These are phyloP conservation scores for Porphyra umbilicalis DNA, from an alignment of 31 red algal species.

Conservation along the genomic window DNA sequence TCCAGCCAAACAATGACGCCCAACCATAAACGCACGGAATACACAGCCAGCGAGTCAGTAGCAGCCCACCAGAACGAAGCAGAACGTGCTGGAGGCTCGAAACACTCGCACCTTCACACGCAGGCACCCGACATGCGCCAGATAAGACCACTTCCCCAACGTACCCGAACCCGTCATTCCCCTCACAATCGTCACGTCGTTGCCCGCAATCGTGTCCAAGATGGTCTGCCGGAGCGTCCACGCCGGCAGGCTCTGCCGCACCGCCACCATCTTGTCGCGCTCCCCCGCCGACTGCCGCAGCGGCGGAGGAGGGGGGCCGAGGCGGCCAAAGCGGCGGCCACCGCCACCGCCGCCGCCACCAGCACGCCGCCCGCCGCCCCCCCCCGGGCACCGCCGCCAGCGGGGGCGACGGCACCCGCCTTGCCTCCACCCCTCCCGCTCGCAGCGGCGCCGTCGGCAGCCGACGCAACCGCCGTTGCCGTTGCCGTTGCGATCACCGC, in stretches of 20 bases:
- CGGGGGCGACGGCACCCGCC: too few species aligned
- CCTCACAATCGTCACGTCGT: constrained; percentile 60
- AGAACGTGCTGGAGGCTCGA: too few species aligned
- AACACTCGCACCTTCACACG: too few species aligned
- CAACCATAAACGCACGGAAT: too few species aligned
- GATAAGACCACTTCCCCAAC: too few species aligned
- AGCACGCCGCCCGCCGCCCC: neutral
- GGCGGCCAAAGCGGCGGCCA: neutral
- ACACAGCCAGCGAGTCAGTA: too few species aligned
- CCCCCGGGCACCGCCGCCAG: neutral
- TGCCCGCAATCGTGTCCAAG: constrained; percentile 20
- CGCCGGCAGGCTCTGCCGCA: constrained; percentile 52
- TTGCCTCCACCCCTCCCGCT: neutral
- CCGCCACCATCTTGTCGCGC: constrained; percentile 22
- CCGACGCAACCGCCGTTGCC: neutral
- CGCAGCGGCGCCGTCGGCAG: neutral
- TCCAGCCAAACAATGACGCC: too few species aligned
- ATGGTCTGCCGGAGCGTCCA: constrained; percentile 24
- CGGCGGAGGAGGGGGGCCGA: neutral
- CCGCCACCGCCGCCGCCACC: neutral
- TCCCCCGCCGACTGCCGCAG: neutral
- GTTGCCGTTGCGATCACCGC: neutral
- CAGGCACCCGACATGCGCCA: too few species aligned
- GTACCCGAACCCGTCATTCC: constrained; percentile 90
- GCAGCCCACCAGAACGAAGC: too few species aligned